Percentiles rank a stretch among this genome's conserved stretches.
Evolutionary conservation across 768 basidiomycete species (phyloP).

Genomic region (Pulveroboletus frians): DNA sequence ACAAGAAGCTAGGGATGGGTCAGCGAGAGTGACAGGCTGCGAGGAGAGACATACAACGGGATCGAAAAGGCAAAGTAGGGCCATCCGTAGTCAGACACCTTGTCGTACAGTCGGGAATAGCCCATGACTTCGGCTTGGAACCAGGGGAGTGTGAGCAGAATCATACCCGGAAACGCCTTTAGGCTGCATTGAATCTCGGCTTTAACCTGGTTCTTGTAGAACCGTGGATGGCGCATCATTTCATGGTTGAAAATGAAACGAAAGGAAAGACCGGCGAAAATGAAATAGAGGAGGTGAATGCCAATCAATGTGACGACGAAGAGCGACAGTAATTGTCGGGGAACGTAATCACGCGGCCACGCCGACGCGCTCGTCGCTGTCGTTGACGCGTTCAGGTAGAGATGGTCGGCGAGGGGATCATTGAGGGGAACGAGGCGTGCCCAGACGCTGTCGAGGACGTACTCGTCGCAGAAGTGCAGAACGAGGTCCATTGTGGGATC

Average conservation of each 20-base stretch:
- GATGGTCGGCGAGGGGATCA: conserved; percentile 37
- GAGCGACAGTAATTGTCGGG: conserved; percentile 73
- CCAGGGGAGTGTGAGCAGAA: conserved; percentile 83
- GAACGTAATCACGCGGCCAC: conserved; percentile 82
- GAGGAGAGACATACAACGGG: conserved; percentile 48
- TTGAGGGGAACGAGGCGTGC: conserved; percentile 62
- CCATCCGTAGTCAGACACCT: conserved; percentile 76
- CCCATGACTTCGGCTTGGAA: conserved; percentile 92
- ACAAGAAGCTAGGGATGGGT: conserved; percentile 50
- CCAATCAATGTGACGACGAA: conserved; percentile 69
- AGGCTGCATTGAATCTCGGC: conserved; percentile 74
- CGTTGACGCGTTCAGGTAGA: conserved; percentile 36
- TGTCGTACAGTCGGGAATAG: conserved; percentile 71
- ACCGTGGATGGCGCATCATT: conserved; percentile 93
- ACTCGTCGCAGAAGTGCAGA: conserved; percentile 65
- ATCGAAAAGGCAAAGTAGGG: conserved; percentile 63
- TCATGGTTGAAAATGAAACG: conserved; percentile 86
- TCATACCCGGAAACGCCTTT: conserved; percentile 79
- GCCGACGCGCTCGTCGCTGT: conserved; percentile 48
- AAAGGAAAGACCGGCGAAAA: conserved; percentile 84
- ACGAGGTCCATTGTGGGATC: conserved; percentile 75
- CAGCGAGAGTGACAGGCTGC: not conserved
- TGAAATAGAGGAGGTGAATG: conserved; percentile 81
- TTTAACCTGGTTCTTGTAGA: conserved; percentile 81
- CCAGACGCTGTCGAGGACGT: conserved; percentile 75